Evolutionary conservation across 2,329 filamentous ascomycete genomes (phyloP).

Genomic region (Davidsoniella neocaledoniae): DNA sequence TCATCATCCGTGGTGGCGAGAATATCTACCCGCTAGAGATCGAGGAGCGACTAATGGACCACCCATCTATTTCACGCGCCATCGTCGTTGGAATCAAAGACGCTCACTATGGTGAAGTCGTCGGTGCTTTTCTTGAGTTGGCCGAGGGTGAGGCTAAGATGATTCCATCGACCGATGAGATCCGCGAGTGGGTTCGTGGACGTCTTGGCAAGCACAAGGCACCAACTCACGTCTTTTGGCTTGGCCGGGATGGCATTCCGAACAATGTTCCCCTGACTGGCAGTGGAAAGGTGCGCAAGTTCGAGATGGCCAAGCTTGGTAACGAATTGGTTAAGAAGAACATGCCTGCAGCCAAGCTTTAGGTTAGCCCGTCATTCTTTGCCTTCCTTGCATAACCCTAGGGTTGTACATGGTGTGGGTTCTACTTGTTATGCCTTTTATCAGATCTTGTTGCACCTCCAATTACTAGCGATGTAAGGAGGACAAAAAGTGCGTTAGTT

Average conservation of each 20-base stretch:
- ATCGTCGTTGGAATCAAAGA: constrained; percentile 55
- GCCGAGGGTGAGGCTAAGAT: constrained; percentile 17
- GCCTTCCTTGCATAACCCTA: no score
- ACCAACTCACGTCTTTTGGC: constrained; percentile 58
- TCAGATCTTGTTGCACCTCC: no score
- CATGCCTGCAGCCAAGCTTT: constrained; percentile 24
- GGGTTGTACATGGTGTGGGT: no score
- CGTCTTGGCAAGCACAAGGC: constrained; percentile 51
- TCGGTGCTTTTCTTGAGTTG: constrained; percentile 43
- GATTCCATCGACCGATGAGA: constrained; percentile 32
- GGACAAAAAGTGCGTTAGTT: no score
- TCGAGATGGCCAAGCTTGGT: constrained; percentile 40
- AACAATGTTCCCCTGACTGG: constrained; percentile 46
- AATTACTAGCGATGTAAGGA: no score
- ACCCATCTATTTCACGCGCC: constrained; percentile 44
- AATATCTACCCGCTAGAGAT: constrained; percentile 63
- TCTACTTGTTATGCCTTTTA: no score
- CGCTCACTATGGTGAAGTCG: constrained; percentile 56
- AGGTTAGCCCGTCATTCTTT: not conserved
- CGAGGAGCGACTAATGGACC: constrained; percentile 52
- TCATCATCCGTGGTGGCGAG: constrained; percentile 61
- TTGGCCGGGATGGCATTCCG: constrained; percentile 45
- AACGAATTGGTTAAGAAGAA: constrained; percentile 36
- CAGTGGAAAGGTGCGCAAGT: constrained; percentile 55
- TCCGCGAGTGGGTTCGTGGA: constrained; percentile 46